These are phyloP conservation scores for Dendrobium officinale DNA, from an alignment of 106 monocot genomes.

Conservation along the genomic window DNA sequence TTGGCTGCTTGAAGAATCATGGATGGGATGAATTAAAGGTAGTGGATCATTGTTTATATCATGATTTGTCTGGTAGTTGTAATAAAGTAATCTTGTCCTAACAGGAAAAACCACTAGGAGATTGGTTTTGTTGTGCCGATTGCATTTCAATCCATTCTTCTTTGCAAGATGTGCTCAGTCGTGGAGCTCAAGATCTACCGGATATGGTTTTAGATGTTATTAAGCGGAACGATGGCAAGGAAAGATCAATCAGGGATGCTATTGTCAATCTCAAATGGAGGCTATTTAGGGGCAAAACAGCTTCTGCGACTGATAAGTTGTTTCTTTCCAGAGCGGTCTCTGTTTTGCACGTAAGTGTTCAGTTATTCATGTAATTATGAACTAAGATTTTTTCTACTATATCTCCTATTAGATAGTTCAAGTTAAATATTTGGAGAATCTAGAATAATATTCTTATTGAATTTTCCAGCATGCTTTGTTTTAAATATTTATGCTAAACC, in stretches of 20 bases:
- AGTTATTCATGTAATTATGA: not conserved
- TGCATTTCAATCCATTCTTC: conserved; percentile 46
- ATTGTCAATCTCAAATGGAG: conserved; percentile 62
- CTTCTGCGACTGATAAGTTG: conserved; percentile 29
- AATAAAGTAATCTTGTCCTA: not conserved
- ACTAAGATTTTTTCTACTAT: not conserved
- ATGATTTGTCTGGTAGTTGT: not conserved
- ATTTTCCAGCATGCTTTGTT: not conserved
- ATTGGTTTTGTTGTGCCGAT: conserved; percentile 73
- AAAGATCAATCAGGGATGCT: conserved; percentile 21
- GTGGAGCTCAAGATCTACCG: conserved; percentile 37
- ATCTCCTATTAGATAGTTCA: no score
- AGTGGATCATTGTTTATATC: not conserved
- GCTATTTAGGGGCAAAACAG: conserved; percentile 58
- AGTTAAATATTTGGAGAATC: not conserved
- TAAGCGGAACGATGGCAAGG: conserved; percentile 44
- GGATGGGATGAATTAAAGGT: conserved; percentile 72
- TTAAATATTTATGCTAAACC: not conserved
- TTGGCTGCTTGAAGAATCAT: conserved; percentile 76
- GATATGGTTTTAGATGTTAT: conserved; percentile 33
- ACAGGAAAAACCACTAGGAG: conserved; percentile 75
- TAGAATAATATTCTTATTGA: not conserved
- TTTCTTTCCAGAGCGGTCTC: conserved; percentile 64
- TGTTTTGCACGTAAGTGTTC: conserved; percentile 70
- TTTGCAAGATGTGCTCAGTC: conserved; percentile 35